These are phyloP conservation scores for Dactylellina leptospora DNA, from an alignment of 2,329 filamentous ascomycete genomes.

Conservation along the genomic window DNA sequence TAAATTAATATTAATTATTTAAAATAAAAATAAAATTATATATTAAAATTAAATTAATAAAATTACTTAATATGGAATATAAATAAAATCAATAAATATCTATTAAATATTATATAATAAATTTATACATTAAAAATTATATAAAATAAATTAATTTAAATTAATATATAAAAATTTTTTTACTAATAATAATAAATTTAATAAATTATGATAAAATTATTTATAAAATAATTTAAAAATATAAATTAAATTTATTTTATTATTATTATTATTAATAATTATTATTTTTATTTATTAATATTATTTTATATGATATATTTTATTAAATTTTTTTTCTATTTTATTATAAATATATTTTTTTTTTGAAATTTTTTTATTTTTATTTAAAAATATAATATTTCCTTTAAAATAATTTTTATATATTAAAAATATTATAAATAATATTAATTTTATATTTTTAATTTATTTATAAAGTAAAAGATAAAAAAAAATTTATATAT, in stretches of 20 bases:
- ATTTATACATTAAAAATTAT: not conserved
- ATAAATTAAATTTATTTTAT: not conserved
- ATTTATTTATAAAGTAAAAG: no score
- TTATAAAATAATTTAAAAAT: not conserved
- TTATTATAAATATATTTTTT: constrained; percentile 18
- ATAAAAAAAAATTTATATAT: no score
- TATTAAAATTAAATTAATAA: not conserved
- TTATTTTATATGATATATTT: constrained; percentile 4
- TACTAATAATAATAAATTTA: not conserved
- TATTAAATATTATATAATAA: not conserved
- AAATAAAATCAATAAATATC: no score
- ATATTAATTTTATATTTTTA: not conserved
- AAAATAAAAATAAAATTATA: not conserved
- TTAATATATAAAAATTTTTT: no score
- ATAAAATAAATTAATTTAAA: no score
- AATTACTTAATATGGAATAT: no score
- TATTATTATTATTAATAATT: constrained; percentile 18
- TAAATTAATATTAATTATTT: no score
- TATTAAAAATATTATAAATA: not conserved
- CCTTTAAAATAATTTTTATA: constrained; percentile 17
- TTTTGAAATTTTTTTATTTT: constrained; percentile 10
- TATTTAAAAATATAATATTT: constrained; percentile 11
- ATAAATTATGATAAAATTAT: not conserved
- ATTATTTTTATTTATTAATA: constrained; percentile 6
- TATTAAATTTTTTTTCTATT: constrained; percentile 6